A percentile compares a stretch with the other conserved stretches of the same genome.
Evolutionary conservation across 176 grass and related monocot genomes (phyloP).

Genomic region (Coix lacrymajobi): DNA sequence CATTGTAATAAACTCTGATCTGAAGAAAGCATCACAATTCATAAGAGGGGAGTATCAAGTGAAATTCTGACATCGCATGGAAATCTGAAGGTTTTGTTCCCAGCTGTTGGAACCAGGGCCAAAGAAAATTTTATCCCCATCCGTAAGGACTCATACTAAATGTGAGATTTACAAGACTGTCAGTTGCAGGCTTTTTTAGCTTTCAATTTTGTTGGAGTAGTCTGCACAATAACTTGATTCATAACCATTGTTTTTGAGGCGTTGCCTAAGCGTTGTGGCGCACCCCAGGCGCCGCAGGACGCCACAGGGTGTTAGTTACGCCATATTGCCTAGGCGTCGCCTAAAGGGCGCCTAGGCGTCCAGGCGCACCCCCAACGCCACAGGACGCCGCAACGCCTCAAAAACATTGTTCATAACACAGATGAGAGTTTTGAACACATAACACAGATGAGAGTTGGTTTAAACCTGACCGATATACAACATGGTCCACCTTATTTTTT

Average conservation of each 20-base stretch:
- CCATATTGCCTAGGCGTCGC: too few relatives aligned
- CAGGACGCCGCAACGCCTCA: too few relatives aligned
- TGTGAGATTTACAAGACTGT: not conserved
- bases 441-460: not conserved
- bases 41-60: not conserved
- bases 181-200: not conserved
- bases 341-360: too few relatives aligned
- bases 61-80: not conserved
- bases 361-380: too few relatives aligned
- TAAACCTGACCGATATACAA: not conserved
- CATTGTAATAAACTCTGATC: not conserved
- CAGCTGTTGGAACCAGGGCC: not conserved
- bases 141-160: not conserved
- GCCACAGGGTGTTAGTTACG: too few relatives aligned
- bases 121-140: not conserved
- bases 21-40: not conserved
- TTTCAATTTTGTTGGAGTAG: slow-evolving; percentile 4
- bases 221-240: not conserved
- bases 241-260: too few relatives aligned
- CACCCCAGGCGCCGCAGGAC: too few relatives aligned
- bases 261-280: too few relatives aligned
- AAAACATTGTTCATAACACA: too few relatives aligned
- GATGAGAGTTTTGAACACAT: too few relatives aligned
- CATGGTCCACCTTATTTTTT: not conserved
- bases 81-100: not conserved